Evolutionary conservation across 345 rosid species (phyloP).

Genomic region (Ceriops zippeliana): DNA sequence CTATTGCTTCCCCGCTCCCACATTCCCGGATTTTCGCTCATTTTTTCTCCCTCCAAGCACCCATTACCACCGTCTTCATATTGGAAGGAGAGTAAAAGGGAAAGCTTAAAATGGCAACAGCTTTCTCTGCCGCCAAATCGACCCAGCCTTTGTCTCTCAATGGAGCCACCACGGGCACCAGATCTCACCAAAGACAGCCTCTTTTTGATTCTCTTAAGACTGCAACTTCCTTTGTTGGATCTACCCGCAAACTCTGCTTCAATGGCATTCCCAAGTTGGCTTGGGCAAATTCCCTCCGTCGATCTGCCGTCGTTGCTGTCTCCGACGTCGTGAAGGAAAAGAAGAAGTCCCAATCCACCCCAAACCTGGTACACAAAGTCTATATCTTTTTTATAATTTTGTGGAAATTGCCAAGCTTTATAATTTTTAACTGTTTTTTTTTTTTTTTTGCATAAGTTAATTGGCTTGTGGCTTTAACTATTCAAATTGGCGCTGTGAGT

Average conservation of each 20-base stretch:
- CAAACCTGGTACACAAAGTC: slow-evolving; percentile 39
- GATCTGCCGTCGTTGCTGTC: slow-evolving; percentile 44
- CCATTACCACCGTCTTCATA: background rate
- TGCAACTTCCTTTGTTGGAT: slow-evolving; percentile 43
- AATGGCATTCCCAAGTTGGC: slow-evolving; percentile 13
- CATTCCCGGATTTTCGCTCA: background rate
- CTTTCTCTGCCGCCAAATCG: slow-evolving; percentile 45
- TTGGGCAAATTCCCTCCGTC: slow-evolving; percentile 24
- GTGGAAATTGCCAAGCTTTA: background rate
- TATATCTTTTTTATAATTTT: background rate
- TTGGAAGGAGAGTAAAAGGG: background rate
- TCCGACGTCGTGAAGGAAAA: slow-evolving; percentile 56
- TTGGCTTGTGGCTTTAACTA: background rate
- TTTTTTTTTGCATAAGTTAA: background rate
- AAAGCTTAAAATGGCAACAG: slow-evolving; percentile 33
- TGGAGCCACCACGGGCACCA: background rate
- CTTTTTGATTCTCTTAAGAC: slow-evolving; percentile 34
- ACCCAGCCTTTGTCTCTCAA: slow-evolving; percentile 36
- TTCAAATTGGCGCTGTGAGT: no score
- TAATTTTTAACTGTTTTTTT: background rate
- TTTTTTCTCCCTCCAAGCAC: background rate
- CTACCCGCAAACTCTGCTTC: slow-evolving; percentile 36
- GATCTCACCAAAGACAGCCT: slow-evolving; percentile 40
- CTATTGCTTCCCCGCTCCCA: no score
- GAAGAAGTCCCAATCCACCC: slow-evolving; percentile 43